These are phyloP conservation scores for Scutellaria baicalensis DNA, from an alignment of 257 asterid genomes.

Conservation along the genomic window DNA sequence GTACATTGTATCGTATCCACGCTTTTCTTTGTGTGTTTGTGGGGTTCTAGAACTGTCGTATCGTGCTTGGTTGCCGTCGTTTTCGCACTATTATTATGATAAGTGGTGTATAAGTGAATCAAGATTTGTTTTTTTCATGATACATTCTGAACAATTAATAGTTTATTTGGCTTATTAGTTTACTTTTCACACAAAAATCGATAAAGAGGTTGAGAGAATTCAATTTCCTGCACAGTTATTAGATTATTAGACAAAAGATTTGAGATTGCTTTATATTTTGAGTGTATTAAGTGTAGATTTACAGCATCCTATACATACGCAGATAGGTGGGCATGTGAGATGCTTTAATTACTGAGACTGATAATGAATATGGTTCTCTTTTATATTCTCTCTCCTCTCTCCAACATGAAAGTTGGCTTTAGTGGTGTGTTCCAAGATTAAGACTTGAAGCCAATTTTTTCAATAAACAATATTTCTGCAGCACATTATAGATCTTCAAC, in stretches of 20 bases:
- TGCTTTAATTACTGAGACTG: slow-evolving; percentile 52
- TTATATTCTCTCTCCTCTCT: slow-evolving; percentile 17
- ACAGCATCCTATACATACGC: background rate
- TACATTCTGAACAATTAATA: background rate
- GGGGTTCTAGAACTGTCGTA: background rate
- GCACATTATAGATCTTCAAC: slow-evolving; percentile 19
- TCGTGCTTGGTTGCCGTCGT: background rate
- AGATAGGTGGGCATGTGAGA: slow-evolving; percentile 51
- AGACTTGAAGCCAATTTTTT: slow-evolving; percentile 16
- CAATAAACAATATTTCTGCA: slow-evolving; percentile 7
- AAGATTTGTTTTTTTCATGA: slow-evolving; percentile 10
- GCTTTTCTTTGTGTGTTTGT: background rate
- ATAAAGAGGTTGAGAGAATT: background rate
- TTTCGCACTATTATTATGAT: background rate
- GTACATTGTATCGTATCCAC: background rate
- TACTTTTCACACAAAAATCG: slow-evolving; percentile 5
- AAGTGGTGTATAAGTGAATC: background rate
- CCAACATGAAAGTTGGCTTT: slow-evolving; percentile 28
- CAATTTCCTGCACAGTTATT: background rate
- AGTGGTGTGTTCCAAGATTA: slow-evolving; percentile 30
- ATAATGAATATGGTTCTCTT: slow-evolving; percentile 43
- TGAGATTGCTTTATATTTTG: background rate
- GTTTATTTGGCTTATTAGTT: slow-evolving; percentile 7
- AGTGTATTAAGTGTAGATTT: background rate
- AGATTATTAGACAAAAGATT: background rate